phyloP scores from a whole-genome alignment of 768 basidiomycete species.

The Rhizopogon roseolus region DNA sequence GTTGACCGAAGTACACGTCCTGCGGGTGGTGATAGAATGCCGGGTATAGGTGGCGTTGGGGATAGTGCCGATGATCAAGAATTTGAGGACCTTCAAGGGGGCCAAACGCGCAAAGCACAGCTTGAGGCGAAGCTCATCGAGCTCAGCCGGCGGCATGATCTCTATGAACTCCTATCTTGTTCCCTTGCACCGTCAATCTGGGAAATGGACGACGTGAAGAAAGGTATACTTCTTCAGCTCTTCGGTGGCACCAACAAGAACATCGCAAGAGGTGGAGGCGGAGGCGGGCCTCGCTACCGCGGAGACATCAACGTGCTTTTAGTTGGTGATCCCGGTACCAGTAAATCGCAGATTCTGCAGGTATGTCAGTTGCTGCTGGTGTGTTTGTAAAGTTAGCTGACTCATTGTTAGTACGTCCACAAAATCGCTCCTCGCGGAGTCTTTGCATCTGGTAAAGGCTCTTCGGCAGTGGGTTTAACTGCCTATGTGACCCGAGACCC shows the following conservation, averaged over 20 bases:
- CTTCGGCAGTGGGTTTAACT: constrained; percentile 96
- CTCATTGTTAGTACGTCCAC: constrained; percentile 77
- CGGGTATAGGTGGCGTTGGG: constrained; percentile 65
- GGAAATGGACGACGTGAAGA: constrained; percentile 99
- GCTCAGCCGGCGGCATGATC: constrained; percentile 68
- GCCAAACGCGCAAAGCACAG: constrained; percentile 52
- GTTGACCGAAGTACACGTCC: constrained; percentile 77
- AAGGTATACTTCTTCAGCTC: constrained; percentile 91
- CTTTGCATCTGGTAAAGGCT: constrained; percentile 96
- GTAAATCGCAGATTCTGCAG: constrained; percentile 93
- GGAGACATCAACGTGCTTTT: constrained; percentile 98
- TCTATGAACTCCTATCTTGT: constrained; percentile 81
- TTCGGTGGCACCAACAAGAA: constrained; percentile 99
- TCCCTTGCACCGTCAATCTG: constrained; percentile 94
- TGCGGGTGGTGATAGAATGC: constrained; percentile 60
- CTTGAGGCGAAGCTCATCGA: constrained; percentile 75
- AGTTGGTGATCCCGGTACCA: constrained; percentile 96
- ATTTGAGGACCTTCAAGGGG: constrained; percentile 39
- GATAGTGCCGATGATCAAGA: constrained; percentile 65
- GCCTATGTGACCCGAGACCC: constrained; percentile 98
- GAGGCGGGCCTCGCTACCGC: constrained; percentile 92
- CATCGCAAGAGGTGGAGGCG: constrained; percentile 88
- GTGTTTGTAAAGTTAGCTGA: neutral
- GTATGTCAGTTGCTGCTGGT: constrained; percentile 34
- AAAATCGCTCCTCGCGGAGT: constrained; percentile 98